Evolutionary conservation across 2,329 filamentous ascomycete species (phyloP), one percentile per base, ranked within the genome.

Genomic region (Chrysoporthe cubensis): DNA sequence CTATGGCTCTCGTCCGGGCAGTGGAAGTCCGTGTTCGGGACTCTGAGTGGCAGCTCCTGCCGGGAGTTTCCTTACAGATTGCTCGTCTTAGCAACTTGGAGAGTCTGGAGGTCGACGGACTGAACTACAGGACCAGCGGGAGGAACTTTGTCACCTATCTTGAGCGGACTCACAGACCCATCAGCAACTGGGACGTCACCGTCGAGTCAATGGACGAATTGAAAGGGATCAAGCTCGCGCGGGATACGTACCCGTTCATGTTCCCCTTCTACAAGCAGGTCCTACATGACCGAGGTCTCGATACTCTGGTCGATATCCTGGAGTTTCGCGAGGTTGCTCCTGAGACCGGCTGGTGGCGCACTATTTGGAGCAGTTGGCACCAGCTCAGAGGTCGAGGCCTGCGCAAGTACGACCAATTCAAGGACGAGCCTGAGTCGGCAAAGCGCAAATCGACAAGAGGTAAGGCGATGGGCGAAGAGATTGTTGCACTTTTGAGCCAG

Each of bases 191-290:
- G 62, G 14, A 37, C 3, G 9, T 16, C 37, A 56, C 48, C n/a
- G 3, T 56, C n/a, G 50, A 64, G 34, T 56, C 62, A 18, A 32
- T 56, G 34, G 62, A 64, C 50, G 34, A 56, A 46, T 26, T 44
- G 7, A 9, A n/a, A 4, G 62, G 48, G 11, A 57, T 56, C n/a
- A 56, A 64, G 48, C 62, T 57, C 26, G 62, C 62, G 34, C 52
- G 50, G 18, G 62, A 64, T n/a, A 64, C 40, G 9, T 64, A 56
- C 21, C 48, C 48, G 6, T 64, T 37, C 48, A 57, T 64, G 50
- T 64, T 42, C 34, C 62, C 62, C 3, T 56, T 64, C n/a, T 56
- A 56, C 62, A 44, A 56, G 37, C n/a, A n/a, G 13, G n/a, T 64
- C 1, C 9, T 64, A 13, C 48, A 42, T 13, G 21, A 57, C 18